Evolutionary conservation across 106 monocot genomes (phyloP).

Genomic region (Platanthera guangdongensis): DNA sequence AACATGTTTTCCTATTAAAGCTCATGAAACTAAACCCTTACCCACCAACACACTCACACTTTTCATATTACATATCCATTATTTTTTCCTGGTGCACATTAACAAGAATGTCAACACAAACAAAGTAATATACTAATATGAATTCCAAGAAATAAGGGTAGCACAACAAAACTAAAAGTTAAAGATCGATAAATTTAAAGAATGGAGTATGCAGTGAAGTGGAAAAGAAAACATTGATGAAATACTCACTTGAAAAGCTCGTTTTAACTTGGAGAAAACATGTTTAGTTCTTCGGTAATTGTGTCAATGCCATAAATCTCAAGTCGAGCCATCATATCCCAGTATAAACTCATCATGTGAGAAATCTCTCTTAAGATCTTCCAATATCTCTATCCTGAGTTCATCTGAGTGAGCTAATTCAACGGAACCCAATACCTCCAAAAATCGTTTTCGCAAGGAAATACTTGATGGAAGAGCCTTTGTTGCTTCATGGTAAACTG

Average conservation of each 20-base stretch:
- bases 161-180: background rate
- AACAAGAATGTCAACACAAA: background rate
- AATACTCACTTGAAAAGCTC: constrained; percentile 42
- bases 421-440: constrained; percentile 45
- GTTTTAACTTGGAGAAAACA: constrained; percentile 30
- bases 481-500: constrained; percentile 52
- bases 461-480: constrained; percentile 50
- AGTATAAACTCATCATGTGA: constrained; percentile 43
- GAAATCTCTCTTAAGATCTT: constrained; percentile 49
- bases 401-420: constrained; percentile 45
- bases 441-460: constrained; percentile 43
- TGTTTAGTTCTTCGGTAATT: constrained; percentile 3
- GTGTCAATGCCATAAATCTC: constrained; percentile 20
- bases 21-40: background rate
- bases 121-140: background rate
- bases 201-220: background rate
- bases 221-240: background rate
- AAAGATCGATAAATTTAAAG: background rate
- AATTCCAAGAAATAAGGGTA: too few relatives aligned
- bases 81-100: background rate
- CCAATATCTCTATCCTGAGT: constrained; percentile 37
- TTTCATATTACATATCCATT: background rate
- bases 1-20: background rate
- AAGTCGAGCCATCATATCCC: constrained; percentile 52
- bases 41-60: background rate